Evolutionary conservation across 2,329 filamentous ascomycete genomes (phyloP).

Genomic region (Fusarium nisikadoi): DNA sequence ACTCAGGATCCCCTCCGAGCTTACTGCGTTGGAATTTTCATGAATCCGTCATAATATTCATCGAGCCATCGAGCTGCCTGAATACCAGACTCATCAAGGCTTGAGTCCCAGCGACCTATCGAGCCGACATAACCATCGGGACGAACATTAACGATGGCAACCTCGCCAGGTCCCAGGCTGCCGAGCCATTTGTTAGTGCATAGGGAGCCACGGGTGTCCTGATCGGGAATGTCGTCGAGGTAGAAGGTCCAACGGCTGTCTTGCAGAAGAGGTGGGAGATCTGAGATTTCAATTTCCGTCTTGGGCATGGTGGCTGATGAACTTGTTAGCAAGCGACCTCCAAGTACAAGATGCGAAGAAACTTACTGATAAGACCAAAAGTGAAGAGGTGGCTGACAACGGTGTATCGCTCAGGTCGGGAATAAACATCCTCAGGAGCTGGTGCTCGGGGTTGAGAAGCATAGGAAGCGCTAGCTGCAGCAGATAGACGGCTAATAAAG

Average conservation of each 20-base stretch:
- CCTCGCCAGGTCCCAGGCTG: constrained; percentile 63
- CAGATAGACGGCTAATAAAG: constrained; percentile 69
- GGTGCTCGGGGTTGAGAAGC: constrained; percentile 65
- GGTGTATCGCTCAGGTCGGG: constrained; percentile 75
- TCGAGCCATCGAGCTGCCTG: constrained; percentile 66
- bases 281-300: constrained; percentile 70
- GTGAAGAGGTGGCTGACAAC: constrained; percentile 76
- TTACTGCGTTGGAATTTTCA: constrained; percentile 58
- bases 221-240: constrained; percentile 71
- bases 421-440: constrained; percentile 72
- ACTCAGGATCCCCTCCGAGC: constrained; percentile 15
- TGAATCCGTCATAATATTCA: constrained; percentile 64
- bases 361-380: constrained; percentile 73
- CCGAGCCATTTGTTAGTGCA: constrained; percentile 79
- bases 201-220: constrained; percentile 60
- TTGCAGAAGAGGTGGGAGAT: constrained; percentile 70
- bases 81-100: constrained; percentile 60
- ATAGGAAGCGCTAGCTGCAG: constrained; percentile 71
- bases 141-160: constrained; percentile 74
- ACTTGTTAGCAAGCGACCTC: constrained; percentile 20
- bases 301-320: constrained; percentile 67
- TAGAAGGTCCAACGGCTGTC: constrained; percentile 78
- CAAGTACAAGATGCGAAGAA: neutral
- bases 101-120: constrained; percentile 65
- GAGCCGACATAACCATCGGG: constrained; percentile 80